Conservation (phyloP, 305 asterid genomes). For the Rubia balearica region DNA sequence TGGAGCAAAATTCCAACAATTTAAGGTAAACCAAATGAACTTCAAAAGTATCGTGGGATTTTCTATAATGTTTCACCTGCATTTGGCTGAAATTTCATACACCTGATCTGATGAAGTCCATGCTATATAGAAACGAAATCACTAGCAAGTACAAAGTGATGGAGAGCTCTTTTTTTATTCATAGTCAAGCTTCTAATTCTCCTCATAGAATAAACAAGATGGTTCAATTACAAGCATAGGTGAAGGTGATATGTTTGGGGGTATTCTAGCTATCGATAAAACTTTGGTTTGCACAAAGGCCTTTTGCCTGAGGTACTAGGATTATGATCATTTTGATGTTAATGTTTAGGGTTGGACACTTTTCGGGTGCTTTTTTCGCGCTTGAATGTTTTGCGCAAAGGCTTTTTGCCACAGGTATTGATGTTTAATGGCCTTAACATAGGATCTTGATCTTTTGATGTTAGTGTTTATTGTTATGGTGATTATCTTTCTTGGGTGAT, state of each 20-base stretch:
- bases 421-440: too few species aligned
- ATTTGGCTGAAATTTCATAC: not conserved
- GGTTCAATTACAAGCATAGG: not conserved
- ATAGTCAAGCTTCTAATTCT: not conserved
- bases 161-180: not conserved
- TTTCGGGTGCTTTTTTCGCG: too few species aligned
- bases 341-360: too few species aligned
- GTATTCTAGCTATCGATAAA: too few species aligned
- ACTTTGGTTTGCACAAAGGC: too few species aligned
- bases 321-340: too few species aligned
- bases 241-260: not conserved
- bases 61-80: not conserved
- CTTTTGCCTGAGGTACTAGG: too few species aligned
- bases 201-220: not conserved
- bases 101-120: not conserved
- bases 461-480: too few species aligned
- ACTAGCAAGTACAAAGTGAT: not conserved
- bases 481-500: too few species aligned
- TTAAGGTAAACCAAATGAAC: slow-evolving; percentile 51
- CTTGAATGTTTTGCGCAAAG: too few species aligned
- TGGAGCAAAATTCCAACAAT: slow-evolving; percentile 95
- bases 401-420: too few species aligned
- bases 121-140: not conserved
- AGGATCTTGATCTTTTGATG: too few species aligned
- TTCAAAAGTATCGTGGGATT: not conserved